phyloP scores from a whole-genome alignment of 352 stramenopile species.

The Globisporangium megalacanthum region DNA sequence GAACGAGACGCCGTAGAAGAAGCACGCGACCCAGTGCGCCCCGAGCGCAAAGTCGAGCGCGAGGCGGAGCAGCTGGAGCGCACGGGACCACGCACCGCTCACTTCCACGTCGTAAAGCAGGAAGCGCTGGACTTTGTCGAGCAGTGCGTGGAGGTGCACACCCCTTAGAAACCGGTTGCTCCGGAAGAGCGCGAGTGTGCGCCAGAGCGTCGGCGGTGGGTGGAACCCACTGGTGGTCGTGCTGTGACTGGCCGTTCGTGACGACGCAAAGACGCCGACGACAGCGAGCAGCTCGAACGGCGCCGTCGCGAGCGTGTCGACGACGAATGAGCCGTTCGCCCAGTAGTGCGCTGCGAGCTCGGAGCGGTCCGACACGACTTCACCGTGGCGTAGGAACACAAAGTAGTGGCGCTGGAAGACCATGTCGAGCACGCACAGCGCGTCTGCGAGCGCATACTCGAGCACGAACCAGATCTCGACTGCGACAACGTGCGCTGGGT shows the following conservation, averaged over 20 bases:
- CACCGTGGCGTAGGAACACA: conserved; percentile 36
- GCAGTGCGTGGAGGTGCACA: conserved; percentile 40
- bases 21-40: conserved; percentile 49
- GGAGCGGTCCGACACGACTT: conserved; percentile 29
- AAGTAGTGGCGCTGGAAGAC: conserved; percentile 55
- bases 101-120: conserved; percentile 53
- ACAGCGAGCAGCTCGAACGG: conserved; percentile 40
- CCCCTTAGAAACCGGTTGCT: conserved; percentile 48
- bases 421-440: conserved; percentile 45
- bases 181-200: conserved; percentile 37
- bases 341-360: conserved; percentile 43
- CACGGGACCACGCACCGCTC: conserved; percentile 11
- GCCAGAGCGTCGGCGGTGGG: conserved; percentile 29
- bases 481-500: conserved; percentile 12
- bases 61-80: conserved; percentile 37
- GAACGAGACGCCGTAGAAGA: conserved; percentile 55
- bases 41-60: conserved; percentile 42
- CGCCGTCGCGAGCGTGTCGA: conserved; percentile 41
- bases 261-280: conserved; percentile 8
- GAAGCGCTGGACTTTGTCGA: conserved; percentile 39
- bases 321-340: conserved; percentile 33
- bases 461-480: conserved; percentile 36
- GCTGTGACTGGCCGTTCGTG: conserved; percentile 2
- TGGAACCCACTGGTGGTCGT: conserved; percentile 16
- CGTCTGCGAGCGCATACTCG: conserved; percentile 50